Conservation (phyloP, 1,139 yeast species). For the Magnusiomyces starmeri region DNA sequence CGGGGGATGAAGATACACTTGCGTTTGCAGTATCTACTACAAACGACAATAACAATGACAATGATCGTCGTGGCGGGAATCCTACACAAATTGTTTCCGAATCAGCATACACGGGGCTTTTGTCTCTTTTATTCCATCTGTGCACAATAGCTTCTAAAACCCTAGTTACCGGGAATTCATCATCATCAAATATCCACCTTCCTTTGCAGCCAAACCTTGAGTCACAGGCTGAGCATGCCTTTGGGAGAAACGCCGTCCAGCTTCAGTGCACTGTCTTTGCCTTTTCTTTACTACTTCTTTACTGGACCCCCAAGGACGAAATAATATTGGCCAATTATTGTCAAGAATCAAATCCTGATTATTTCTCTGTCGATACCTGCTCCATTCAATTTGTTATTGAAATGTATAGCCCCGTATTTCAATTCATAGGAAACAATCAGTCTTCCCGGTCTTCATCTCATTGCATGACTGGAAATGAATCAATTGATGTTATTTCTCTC, state of each 20-base stretch:
- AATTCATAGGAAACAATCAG: not conserved
- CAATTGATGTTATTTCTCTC: not conserved
- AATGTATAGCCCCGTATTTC: not conserved
- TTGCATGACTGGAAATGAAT: not conserved
- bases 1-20: no score
- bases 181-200: no score
- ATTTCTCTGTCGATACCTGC: not conserved
- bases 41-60: no score
- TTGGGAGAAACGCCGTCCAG: not conserved
- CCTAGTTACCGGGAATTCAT: no score
- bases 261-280: not conserved
- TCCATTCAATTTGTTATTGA: not conserved
- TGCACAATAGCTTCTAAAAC: not conserved
- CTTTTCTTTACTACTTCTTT: not conserved
- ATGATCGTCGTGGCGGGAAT: no score
- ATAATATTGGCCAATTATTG: not conserved
- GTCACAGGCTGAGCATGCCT: not conserved
- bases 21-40: no score
- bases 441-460: not conserved
- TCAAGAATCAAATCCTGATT: not conserved
- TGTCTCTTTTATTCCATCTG: not conserved
- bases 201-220: not conserved
- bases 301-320: not conserved
- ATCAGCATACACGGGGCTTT: no score
- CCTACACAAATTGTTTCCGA: no score